A percentile compares a stretch with the other conserved stretches of the same genome.
Conservation (phyloP, 73 alveolate genomes). For the Tetrahymena elliotti region DNA sequence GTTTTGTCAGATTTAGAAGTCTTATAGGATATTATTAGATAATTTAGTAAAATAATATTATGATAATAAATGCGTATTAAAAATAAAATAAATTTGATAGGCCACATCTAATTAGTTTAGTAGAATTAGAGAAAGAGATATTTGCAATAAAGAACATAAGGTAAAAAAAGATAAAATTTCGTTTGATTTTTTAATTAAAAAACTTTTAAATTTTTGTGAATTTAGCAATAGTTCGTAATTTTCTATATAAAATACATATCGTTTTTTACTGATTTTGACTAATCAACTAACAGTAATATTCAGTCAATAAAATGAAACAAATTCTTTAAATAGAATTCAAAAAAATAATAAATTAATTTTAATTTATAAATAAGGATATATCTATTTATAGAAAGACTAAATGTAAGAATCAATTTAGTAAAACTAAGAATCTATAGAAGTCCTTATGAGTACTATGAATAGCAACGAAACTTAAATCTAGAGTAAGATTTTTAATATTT, state of each 20-base stretch:
- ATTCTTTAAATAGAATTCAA: background rate
- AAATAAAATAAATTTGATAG: background rate
- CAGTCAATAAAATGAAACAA: no score
- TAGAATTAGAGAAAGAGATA: background rate
- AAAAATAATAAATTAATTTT: no score
- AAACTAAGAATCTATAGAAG: conserved; percentile 41
- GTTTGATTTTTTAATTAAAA: no score
- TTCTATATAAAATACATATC: background rate
- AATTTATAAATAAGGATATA: background rate
- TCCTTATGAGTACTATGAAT: conserved; percentile 25
- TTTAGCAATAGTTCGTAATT: background rate
- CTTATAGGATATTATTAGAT: background rate
- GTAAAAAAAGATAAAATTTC: background rate
- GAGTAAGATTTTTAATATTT: background rate
- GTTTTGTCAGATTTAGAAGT: background rate
- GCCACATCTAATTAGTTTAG: background rate
- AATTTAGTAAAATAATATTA: background rate
- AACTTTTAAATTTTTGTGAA: background rate
- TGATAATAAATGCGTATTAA: background rate
- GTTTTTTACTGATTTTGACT: background rate
- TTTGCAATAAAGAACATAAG: background rate
- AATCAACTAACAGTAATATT: no score
- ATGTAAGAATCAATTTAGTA: conserved; percentile 53
- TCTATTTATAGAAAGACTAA: background rate
- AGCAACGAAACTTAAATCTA: background rate